Base-by-base conservation (phyloP, 2,329 filamentous ascomycete genomes). In the Periconia macrospinosa region DNA sequence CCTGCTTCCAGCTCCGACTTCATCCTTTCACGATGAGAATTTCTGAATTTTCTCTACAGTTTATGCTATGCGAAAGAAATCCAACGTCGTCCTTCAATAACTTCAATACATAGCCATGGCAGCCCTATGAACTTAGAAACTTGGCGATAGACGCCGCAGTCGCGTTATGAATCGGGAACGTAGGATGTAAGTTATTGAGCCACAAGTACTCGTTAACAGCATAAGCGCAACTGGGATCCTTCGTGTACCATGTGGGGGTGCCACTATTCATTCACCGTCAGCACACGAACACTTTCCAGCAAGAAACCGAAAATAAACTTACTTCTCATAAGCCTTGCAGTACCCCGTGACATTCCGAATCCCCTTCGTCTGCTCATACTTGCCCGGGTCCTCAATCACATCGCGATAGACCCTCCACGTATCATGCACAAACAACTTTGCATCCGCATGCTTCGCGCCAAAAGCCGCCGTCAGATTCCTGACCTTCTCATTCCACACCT, bases 131-230 rank as follows among this genome's bases (percentile, higher is more conserved):
- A n/a, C 48, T 47, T 43, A 71, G 44, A 19, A 63, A 56, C 51
- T 67, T 49, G 1, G 56, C 66, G 41, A 72, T 62, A 9, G 62
- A 65, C 53, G 81, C 71, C 0, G 85, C 85, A 8, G 85, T 79
- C 6, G 81, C 81, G 48, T 86, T 82, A 58, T 87, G 84, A 49
- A 87, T 79, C 0, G 83, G 79, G 64, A 81, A 85, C 0, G 85
- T 87, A n/a, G 86, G 85, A 63, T 88, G 86, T 58, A 88, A 67
- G 40, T 69, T 76, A 60, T 88, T 87, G 30, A 87, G 72, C 85
- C 85, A 88, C 60, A 87, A 81, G 65, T 87, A 87, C 70, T 87
- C 73, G 63, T 87, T 82, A 2, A 86, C 83, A 0, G 82, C 73
- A 43, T 83, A 68, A 1, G 75, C 75, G 65, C 85, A 87, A 45